Base-by-base conservation (phyloP, 1,284 basidiomycete genomes). In the Puccinia horiana region DNA sequence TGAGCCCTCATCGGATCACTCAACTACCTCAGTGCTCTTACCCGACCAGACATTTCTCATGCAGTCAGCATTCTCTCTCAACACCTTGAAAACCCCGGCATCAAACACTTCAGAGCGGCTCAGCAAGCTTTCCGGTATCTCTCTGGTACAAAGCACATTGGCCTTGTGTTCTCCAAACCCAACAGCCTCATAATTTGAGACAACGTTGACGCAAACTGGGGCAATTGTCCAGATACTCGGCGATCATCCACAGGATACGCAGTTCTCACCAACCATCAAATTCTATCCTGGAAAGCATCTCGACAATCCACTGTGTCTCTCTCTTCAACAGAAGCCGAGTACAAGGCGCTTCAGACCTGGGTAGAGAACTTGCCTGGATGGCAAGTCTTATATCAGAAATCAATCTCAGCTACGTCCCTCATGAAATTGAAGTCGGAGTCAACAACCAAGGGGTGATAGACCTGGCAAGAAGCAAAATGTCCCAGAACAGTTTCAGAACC, bases 51-150 rank as follows among this genome's bases (percentile, higher is more conserved):
- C 29, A 52, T 76, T 29, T 76, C 54, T 4, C 32, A 56, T 52
- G 52, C 74, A 20, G 74, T 76, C 20, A 61, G 74, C 56, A 12
- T 18, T 18, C 74, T 76, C 26, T 76, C 72, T 11, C 72, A 75
- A 54, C 47, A 75, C 54, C 72, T 75, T 16, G 26, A 75, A 35
- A 5, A 49, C 3, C 74, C 74, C 32, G 74, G 52, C 18, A 58
- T 35, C 1, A 2, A 58, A 37, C 74, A 76, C 32, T 61, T 52
- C 18, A 8, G 16, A 16, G 74, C 52, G 6, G 29, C 56, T 40
- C 5, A 20, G 5, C 74, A 76, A 32, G 74, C 58, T 4, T 56
- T 76, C 8, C 16, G 52, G 5, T 76, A 76, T 32, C 42, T 76
- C 8, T 23, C 12, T 11, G 54, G 74, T 11, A 76, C 54, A 6